Base-by-base conservation (phyloP, 208 protist species). In the Leishmania arabica region DNA sequence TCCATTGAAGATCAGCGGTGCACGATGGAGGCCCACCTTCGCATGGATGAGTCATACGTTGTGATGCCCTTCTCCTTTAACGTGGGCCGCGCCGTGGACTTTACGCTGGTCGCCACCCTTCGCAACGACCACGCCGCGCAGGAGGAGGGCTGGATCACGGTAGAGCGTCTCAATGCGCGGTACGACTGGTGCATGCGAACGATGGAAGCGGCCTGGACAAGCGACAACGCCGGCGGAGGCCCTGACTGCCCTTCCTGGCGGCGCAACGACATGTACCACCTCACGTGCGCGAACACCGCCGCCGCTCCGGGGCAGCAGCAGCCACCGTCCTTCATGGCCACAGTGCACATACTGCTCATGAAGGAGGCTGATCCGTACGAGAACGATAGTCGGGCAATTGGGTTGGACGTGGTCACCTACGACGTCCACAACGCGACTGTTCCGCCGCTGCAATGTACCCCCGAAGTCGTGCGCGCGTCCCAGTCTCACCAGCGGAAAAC, bases 1-100 rank as follows among this genome's bases (percentile, higher is more conserved):
- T 75, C 78, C 75, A 80, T 92, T 7, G 77, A 85, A 27, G 79
- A 86, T 40, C 75, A 56, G 45, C 81, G 88, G 76, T 92, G 89
- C 77, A 69, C 70, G 51, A 60, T 93, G 34, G 88, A 91, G 51
- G 84, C 90, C 45, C 68, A 69, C 31, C 84, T 91, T 53, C 77
- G 88, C 51, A 79, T 62, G 27, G 72, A 81, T n/a, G 82, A 68
- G n/a, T 78, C 79, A 2, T 98, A 96, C 79, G 81, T 92, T 27
- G 85, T 98, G 45, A 95, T 98, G 89, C 93, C 95, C 2, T 96
- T 89, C 79, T 93, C 91, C 34, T 96, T 97, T 80, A 88, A 91
- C 34, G 93, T 93, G 15, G 86, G 88, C 27, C 88, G 90, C n/a
- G 54, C 78, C 1, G 72, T 94, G 69, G 34, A 72, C 24, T 98